Evolutionary conservation across 495 filamentous ascomycete species (phyloP).

Genomic region (Opeltia flavorubescens): DNA sequence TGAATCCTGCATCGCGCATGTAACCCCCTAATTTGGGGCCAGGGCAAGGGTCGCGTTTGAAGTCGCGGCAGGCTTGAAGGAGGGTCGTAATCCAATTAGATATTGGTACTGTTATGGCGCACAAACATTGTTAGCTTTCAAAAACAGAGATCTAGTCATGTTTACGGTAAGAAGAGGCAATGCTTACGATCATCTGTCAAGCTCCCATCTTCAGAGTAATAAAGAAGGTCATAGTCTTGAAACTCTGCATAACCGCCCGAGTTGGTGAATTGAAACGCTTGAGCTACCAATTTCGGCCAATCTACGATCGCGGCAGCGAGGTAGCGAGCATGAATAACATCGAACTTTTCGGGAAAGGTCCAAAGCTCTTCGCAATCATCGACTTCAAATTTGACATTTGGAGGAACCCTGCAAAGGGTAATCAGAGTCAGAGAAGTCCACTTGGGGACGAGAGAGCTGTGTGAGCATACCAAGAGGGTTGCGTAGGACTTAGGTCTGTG

Average conservation of each 20-base stretch:
- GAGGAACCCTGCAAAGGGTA: slow-evolving; percentile 28
- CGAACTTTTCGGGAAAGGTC: slow-evolving; percentile 31
- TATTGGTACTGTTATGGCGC: slow-evolving; percentile 2
- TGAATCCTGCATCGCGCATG: slow-evolving; percentile 17
- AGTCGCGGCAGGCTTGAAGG: neutral
- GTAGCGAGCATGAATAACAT: slow-evolving; percentile 37
- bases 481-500: slow-evolving; percentile 36
- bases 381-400: slow-evolving; percentile 47
- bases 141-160: slow-evolving; percentile 1
- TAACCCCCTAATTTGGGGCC: slow-evolving; percentile 9
- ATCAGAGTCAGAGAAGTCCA: too few relatives aligned
- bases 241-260: slow-evolving; percentile 21
- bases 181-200: slow-evolving; percentile 7
- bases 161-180: too few relatives aligned
- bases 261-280: slow-evolving; percentile 16
- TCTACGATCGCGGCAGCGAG: slow-evolving; percentile 33
- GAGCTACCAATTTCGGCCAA: slow-evolving; percentile 29
- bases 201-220: slow-evolving; percentile 15
- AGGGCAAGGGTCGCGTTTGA: slow-evolving; percentile 7
- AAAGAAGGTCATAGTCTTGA: slow-evolving; percentile 18
- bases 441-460: slow-evolving; percentile 9
- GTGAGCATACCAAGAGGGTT: slow-evolving; percentile 22
- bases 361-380: slow-evolving; percentile 42
- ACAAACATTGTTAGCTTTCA: neutral
- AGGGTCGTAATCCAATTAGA: neutral